Base-by-base conservation (phyloP, 108 stramenopile species). In the Cylindrotheca fusiformis region DNA sequence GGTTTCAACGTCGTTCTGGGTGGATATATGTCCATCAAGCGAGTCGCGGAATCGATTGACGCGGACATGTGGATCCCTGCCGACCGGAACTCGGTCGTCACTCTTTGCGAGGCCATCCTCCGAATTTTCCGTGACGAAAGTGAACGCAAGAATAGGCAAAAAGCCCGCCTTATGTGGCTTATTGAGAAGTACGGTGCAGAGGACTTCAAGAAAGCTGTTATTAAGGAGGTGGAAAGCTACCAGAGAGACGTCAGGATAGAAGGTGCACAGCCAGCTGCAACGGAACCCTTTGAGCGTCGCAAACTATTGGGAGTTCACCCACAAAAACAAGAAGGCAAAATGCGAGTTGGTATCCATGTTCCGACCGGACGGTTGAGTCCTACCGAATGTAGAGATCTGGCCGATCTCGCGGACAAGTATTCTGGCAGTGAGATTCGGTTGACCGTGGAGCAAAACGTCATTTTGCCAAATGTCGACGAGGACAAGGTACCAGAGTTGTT, bases 1-100 rank as follows among this genome's bases (percentile, higher is more conserved):
- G 96, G 96, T 50, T 97, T 96, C 69, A 96, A 97, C 61, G 85
- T 97, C 4, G 91, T 95, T 10, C 66, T 97, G 3, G 96, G 96
- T 45, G 96, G 96, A 28, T 97, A 91, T 83, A 92, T 97, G 86
- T 86, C 84, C 6, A 90, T 92, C 63, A 97, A 94, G 65, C 75
- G 94, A 4, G 93, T 86, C 27, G 94, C 93, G 41, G 90, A 89
- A 66, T 78, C 84, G 46, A 66, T 95, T 29, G 76, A 83, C 36
- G 63, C 86, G 19, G 57, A 83, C 45, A 84, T 95, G 76, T 95
- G 96, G 96, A 87, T 95, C 32, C 85, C 82, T 5, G 90, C 88
- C 0, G 87, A 91, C 45, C 77, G 81, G 24, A 55, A 88, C 6
- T 80, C 86, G 23, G 91, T 90, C 1, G 88, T 93, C 6, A 81